A percentile compares a stretch with the other conserved stretches of the same genome.
Conservation (phyloP, 2,329 filamentous ascomycete genomes). For the Aspergillus oerlinghausenensis region DNA sequence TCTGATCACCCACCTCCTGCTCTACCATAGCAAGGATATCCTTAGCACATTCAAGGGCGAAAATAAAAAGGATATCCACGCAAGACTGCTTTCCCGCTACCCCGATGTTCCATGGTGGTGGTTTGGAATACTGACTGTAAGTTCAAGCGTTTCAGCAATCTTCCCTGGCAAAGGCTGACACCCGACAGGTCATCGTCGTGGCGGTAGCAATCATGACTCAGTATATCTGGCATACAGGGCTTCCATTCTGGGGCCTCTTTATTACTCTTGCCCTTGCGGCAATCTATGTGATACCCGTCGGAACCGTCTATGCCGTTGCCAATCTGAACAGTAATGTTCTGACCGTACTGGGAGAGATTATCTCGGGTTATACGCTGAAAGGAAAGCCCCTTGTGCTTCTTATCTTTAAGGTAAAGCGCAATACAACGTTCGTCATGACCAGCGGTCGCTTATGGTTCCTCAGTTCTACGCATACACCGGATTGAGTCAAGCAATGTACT, state of each 20-base stretch:
- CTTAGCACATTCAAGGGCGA: conserved; percentile 11
- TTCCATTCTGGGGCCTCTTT: conserved; percentile 39
- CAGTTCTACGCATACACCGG: conserved; percentile 58
- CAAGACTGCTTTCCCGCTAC: conserved; percentile 33
- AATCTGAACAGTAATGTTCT: conserved; percentile 39
- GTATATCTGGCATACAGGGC: conserved; percentile 28
- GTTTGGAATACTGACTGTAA: conserved; percentile 30
- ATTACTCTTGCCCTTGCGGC: conserved; percentile 35
- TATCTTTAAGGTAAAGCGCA: conserved; percentile 41
- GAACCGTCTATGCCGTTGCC: conserved; percentile 38
- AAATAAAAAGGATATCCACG: conserved; percentile 36
- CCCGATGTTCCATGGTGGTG: conserved; percentile 36
- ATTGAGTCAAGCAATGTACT: conserved; percentile 46
- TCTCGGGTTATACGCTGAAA: conserved; percentile 39
- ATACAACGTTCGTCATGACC: conserved; percentile 58
- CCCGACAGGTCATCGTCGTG: conserved; percentile 27
- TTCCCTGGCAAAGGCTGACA: neutral
- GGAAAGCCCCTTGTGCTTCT: conserved; percentile 41
- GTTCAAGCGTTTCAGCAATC: neutral
- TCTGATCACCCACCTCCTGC: conserved; percentile 22
- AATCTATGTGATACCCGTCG: conserved; percentile 38
- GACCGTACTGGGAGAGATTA: conserved; percentile 39
- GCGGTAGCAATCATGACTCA: conserved; percentile 28
- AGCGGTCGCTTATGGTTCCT: conserved; percentile 38
- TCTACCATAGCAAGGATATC: conserved; percentile 22